Percentiles rank a stretch among this genome's conserved stretches.
Conservation (phyloP, 2,329 filamentous ascomycete genomes). For the Coniochaeta sp. region DNA sequence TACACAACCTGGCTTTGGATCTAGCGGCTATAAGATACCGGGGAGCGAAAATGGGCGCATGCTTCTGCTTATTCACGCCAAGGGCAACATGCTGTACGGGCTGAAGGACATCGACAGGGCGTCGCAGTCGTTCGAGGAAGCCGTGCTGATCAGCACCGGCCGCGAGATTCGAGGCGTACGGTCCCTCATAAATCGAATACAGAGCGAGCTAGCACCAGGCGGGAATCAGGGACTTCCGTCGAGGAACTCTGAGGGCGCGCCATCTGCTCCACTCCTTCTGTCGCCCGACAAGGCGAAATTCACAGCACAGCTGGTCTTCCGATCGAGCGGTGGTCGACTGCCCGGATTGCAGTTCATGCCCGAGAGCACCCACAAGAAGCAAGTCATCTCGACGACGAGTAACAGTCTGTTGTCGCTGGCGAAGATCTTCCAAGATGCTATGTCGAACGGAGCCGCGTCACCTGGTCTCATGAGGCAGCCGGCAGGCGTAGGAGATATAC, state of each 20-base stretch:
- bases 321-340: constrained; percentile 61
- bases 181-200: constrained; percentile 71
- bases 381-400: constrained; percentile 86
- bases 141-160: constrained; percentile 81
- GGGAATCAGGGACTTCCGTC: constrained; percentile 18
- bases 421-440: constrained; percentile 95
- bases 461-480: constrained; percentile 51
- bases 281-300: constrained; percentile 76
- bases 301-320: constrained; percentile 78
- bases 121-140: constrained; percentile 88
- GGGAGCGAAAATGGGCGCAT: constrained; percentile 88
- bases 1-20: constrained; percentile 51
- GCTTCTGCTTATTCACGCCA: constrained; percentile 88
- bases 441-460: constrained; percentile 64
- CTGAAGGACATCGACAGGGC: constrained; percentile 75
- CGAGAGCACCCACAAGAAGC: constrained; percentile 64
- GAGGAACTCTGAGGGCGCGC: constrained; percentile 6
- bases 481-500: constrained; percentile 80
- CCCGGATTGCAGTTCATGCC: constrained; percentile 71
- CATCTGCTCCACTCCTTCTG: constrained; percentile 63
- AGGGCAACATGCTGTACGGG: constrained; percentile 96
- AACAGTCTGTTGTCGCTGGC: constrained; percentile 91
- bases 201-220: constrained; percentile 56
- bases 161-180: constrained; percentile 63
- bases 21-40: constrained; percentile 78